A percentile compares a stretch with the other conserved stretches of the same genome.
Conservation (phyloP, 306 rosid species). For the Ammopiptanthus mongolicus region DNA sequence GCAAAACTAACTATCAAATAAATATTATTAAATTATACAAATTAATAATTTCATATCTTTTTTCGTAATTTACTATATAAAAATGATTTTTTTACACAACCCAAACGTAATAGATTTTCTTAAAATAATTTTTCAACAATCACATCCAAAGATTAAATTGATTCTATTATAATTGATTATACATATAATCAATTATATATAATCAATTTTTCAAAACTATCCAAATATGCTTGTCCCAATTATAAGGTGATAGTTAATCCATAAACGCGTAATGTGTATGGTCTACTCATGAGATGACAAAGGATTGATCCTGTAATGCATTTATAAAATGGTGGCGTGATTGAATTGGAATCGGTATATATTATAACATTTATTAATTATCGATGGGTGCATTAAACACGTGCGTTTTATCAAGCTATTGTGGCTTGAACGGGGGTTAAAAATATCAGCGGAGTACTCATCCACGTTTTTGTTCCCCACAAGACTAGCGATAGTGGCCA, state of each 20-base stretch:
- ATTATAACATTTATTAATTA: neutral
- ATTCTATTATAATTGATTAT: no score
- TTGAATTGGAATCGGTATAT: neutral
- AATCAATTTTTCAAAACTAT: no score
- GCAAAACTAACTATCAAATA: no score
- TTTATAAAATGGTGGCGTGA: neutral
- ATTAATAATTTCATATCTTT: no score
- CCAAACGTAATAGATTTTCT: no score
- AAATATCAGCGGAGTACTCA: neutral
- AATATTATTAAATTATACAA: no score
- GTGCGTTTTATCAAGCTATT: neutral
- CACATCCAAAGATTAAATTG: no score
- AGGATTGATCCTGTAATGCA: neutral
- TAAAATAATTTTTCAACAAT: no score
- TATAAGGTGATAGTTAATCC: neutral
- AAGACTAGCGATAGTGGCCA: slow-evolving; percentile 9
- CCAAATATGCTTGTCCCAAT: neutral
- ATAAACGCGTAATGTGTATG: neutral
- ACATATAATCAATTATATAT: no score
- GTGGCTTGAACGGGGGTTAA: neutral
- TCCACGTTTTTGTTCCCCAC: slow-evolving; percentile 7
- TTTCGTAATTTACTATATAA: no score
- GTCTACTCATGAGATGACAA: neutral
- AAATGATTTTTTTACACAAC: no score
- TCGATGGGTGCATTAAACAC: neutral